Conservation (phyloP, 768 basidiomycete species). For the Amyloporia xantha region DNA sequence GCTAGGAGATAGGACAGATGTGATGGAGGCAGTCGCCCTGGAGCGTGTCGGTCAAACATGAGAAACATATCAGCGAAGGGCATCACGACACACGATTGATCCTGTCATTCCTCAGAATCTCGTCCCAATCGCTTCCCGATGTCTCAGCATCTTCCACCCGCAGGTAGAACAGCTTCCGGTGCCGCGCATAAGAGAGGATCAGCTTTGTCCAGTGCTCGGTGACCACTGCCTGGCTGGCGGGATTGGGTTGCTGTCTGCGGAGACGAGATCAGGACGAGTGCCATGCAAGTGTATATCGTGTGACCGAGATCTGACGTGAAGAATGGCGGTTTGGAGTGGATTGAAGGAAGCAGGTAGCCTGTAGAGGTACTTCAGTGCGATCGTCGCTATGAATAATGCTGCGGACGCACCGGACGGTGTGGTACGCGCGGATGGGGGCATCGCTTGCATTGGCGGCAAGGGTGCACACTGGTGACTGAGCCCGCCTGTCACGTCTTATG, state of each 20-base stretch:
- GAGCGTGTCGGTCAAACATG: not conserved
- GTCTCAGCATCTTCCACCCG: slow-evolving; percentile 69
- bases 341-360: slow-evolving; percentile 78
- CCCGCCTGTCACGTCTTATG: too few relatives aligned
- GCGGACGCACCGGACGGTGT: slow-evolving; percentile 47
- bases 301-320: slow-evolving; percentile 58
- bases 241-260: slow-evolving; percentile 69
- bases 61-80: not conserved
- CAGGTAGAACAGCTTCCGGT: slow-evolving; percentile 57
- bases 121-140: slow-evolving; percentile 68
- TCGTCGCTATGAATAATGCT: not conserved
- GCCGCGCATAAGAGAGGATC: slow-evolving; percentile 66
- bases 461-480: too few relatives aligned
- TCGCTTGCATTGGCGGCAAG: too few relatives aligned
- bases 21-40: slow-evolving; percentile 55
- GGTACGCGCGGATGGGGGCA: slow-evolving; percentile 50
- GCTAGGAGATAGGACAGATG: slow-evolving; percentile 55
- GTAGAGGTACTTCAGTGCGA: not conserved
- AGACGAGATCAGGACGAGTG: slow-evolving; percentile 9
- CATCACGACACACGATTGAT: slow-evolving; percentile 59
- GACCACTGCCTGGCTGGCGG: slow-evolving; percentile 51
- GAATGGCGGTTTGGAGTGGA: slow-evolving; percentile 80
- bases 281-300: not conserved
- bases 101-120: slow-evolving; percentile 67
- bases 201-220: slow-evolving; percentile 75